phyloP scores from a whole-genome alignment of 139 green algal species.

The Picochlorum sp. region DNA sequence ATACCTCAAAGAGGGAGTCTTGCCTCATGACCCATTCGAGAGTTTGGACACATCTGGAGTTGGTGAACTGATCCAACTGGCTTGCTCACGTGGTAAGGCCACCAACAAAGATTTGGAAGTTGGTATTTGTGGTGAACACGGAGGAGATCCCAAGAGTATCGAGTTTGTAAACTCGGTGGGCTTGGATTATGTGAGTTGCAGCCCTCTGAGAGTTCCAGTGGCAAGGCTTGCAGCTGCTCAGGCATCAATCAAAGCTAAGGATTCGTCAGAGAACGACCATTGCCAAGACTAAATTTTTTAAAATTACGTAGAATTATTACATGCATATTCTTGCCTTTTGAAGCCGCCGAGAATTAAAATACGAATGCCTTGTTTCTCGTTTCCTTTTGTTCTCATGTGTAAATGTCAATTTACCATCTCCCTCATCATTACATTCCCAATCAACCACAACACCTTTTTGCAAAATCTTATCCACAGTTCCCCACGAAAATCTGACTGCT shows the following conservation, averaged over 20 bases:
- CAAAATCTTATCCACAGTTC: constrained; percentile 29
- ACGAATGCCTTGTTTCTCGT: constrained; percentile 32
- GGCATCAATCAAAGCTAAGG: constrained; percentile 44
- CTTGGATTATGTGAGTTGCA: constrained; percentile 83
- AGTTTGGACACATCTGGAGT: constrained; percentile 72
- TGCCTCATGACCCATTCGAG: constrained; percentile 78
- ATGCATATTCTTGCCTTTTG: constrained; percentile 24
- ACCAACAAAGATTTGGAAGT: constrained; percentile 61
- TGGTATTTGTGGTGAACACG: constrained; percentile 87
- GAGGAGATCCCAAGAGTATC: constrained; percentile 71
- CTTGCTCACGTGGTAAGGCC: constrained; percentile 56
- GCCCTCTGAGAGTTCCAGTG: constrained; percentile 82
- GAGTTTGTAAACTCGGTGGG: constrained; percentile 61
- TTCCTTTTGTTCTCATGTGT: neutral
- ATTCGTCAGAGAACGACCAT: neutral
- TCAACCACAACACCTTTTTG: constrained; percentile 30
- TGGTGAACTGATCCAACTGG: constrained; percentile 73
- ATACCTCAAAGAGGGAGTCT: constrained; percentile 58
- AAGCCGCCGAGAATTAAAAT: constrained; percentile 49
- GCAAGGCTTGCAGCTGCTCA: constrained; percentile 79
- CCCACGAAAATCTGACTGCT: constrained; percentile 52
- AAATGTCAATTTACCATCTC: too few species aligned
- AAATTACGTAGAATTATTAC: too few species aligned
- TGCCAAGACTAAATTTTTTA: constrained; percentile 11
- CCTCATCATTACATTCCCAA: constrained; percentile 40